Conservation (phyloP, 2,329 filamentous ascomycete species). For the Onygenales sp. region DNA sequence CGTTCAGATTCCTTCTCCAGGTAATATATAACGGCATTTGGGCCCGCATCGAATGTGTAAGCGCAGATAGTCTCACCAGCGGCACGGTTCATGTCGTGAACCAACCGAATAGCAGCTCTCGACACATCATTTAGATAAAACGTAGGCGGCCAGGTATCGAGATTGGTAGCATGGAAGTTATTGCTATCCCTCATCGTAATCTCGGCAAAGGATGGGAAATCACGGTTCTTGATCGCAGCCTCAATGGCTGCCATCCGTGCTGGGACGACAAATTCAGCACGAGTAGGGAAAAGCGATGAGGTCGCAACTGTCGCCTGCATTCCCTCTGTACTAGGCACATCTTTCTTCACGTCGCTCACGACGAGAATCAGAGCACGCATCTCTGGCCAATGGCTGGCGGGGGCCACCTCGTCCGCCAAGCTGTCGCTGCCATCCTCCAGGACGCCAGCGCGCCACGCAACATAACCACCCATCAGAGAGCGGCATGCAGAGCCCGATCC, state of each 20-base stretch:
- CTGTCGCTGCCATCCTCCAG: conserved; percentile 75
- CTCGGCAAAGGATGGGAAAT: conserved; percentile 80
- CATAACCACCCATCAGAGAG: conserved; percentile 88
- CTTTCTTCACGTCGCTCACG: conserved; percentile 89
- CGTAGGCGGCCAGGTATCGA: conserved; percentile 94
- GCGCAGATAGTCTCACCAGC: conserved; percentile 75
- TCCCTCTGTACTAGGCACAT: conserved; percentile 80
- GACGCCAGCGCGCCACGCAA: conserved; percentile 80
- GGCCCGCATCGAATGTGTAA: conserved; percentile 95
- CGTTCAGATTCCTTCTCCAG: conserved; percentile 64
- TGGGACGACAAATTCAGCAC: conserved; percentile 69
- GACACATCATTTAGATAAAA: conserved; percentile 98
- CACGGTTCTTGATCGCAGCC: conserved; percentile 62
- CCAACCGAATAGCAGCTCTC: conserved; percentile 73
- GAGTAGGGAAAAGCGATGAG: conserved; percentile 72
- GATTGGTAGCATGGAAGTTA: conserved; percentile 88
- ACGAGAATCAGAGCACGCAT: conserved; percentile 92
- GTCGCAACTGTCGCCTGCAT: conserved; percentile 97
- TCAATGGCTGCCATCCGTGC: conserved; percentile 77
- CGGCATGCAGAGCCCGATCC: conserved; percentile 92
- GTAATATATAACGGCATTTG: conserved; percentile 96
- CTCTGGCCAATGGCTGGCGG: conserved; percentile 83
- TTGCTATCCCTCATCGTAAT: conserved; percentile 97
- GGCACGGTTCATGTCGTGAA: conserved; percentile 76
- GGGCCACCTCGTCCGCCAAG: conserved; percentile 76